These are phyloP conservation scores for Nigrospora oryzae DNA, from an alignment of 2,329 filamentous ascomycete species.

Conservation along the genomic window DNA sequence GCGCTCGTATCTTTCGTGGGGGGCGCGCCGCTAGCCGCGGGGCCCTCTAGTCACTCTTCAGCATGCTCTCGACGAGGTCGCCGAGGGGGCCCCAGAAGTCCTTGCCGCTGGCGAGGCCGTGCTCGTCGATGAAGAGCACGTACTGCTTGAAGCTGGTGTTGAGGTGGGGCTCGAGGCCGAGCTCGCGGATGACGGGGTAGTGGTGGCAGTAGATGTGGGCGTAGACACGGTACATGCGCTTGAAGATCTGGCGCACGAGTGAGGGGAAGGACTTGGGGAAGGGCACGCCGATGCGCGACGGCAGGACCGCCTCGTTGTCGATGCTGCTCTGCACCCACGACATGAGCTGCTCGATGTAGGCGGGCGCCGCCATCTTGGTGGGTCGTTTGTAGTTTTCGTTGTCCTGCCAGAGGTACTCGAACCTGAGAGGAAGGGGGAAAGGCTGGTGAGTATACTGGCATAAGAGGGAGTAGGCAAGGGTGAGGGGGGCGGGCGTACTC, in stretches of 20 bases:
- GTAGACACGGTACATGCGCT: slow-evolving; percentile 96
- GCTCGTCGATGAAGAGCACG: slow-evolving; percentile 96
- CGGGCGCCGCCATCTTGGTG: slow-evolving; percentile 95
- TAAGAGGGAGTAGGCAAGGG: background rate
- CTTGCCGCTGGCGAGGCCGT: slow-evolving; percentile 82
- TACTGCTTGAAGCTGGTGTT: slow-evolving; percentile 99
- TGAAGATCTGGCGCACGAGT: slow-evolving; percentile 93
- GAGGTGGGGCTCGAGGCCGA: slow-evolving; percentile 91
- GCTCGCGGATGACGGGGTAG: slow-evolving; percentile 90
- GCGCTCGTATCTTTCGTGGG: no score
- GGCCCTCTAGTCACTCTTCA: slow-evolving; percentile 68
- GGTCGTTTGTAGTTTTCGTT: slow-evolving; percentile 87
- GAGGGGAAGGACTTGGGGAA: slow-evolving; percentile 89
- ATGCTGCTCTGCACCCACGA: slow-evolving; percentile 92
- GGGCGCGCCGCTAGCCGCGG: no score
- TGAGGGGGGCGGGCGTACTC: slow-evolving; percentile 51
- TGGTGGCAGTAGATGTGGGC: slow-evolving; percentile 99
- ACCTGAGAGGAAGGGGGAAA: slow-evolving; percentile 45
- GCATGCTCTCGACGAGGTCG: slow-evolving; percentile 95
- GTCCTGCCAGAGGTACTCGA: slow-evolving; percentile 99
- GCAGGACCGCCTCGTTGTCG: slow-evolving; percentile 90
- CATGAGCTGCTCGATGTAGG: slow-evolving; percentile 98
- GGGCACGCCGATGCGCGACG: slow-evolving; percentile 88
- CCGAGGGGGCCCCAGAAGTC: slow-evolving; percentile 96
- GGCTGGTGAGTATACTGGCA: background rate